Conservation (phyloP, 306 rosid species). For the Lathyrus tuberosus region DNA sequence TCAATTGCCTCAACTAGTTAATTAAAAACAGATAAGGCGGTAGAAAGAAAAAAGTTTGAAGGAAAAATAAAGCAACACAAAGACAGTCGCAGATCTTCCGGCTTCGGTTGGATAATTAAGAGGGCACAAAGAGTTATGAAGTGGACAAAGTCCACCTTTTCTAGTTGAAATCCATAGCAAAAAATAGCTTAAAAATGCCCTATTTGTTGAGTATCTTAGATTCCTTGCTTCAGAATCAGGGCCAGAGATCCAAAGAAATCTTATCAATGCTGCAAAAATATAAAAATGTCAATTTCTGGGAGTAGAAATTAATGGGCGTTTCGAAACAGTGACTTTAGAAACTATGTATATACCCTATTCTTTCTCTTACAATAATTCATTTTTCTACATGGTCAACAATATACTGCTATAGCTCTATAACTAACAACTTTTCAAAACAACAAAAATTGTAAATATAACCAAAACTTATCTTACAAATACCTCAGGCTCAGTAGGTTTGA, state of each 20-base stretch:
- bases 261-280: slow-evolving; percentile 58
- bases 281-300: slow-evolving; percentile 11
- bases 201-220: slow-evolving; percentile 40
- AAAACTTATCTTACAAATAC: slow-evolving; percentile 41
- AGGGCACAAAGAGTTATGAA: slow-evolving; percentile 41
- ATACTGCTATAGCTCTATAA: not conserved
- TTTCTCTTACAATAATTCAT: not conserved
- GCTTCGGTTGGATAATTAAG: slow-evolving; percentile 48
- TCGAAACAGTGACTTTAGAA: slow-evolving; percentile 20
- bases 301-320: not conserved
- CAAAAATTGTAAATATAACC: slow-evolving; percentile 3
- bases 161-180: slow-evolving; percentile 42
- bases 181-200: slow-evolving; percentile 51
- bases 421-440: slow-evolving; percentile 3
- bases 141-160: slow-evolving; percentile 41
- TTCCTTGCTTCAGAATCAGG: slow-evolving; percentile 43
- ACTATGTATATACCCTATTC: not conserved
- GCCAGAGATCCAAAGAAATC: slow-evolving; percentile 44
- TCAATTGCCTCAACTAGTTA: slow-evolving; percentile 45
- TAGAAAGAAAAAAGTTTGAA: slow-evolving; percentile 28
- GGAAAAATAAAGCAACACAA: slow-evolving; percentile 4
- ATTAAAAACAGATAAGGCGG: slow-evolving; percentile 38
- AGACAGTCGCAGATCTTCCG: slow-evolving; percentile 44
- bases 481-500: slow-evolving; percentile 72
- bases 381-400: not conserved